Conservation (phyloP, 2,329 filamentous ascomycete genomes). For the Aspergillus fumigatus region DNA sequence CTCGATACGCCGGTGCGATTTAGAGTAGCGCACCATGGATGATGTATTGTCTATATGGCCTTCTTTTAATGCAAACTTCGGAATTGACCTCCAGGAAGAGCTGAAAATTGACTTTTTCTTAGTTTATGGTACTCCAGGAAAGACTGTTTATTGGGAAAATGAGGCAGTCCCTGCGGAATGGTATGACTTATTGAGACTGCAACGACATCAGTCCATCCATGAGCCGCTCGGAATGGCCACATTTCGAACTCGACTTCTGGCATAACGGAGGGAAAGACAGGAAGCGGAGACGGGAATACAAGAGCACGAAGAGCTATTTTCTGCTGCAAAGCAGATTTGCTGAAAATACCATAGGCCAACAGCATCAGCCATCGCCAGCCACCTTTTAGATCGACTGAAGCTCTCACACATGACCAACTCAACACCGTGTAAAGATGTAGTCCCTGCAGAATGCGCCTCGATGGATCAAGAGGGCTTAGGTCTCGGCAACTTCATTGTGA, state of each 20-base stretch:
- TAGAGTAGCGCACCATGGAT: not conserved
- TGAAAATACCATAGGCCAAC: not conserved
- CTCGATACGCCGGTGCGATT: not conserved
- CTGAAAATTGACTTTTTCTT: not conserved
- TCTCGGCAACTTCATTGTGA: constrained; percentile 11
- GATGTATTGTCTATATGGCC: not conserved
- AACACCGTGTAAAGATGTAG: not conserved
- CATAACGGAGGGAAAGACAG: not conserved
- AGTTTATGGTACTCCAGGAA: not conserved
- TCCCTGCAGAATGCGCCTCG: not conserved
- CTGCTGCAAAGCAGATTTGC: not conserved
- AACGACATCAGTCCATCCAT: not conserved
- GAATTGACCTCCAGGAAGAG: not conserved
- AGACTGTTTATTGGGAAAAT: not conserved
- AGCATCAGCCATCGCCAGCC: not conserved
- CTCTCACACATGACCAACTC: not conserved
- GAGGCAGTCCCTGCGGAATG: not conserved
- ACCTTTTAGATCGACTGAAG: not conserved
- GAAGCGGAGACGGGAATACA: not conserved
- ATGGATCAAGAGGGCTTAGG: not conserved
- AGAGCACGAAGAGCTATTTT: not conserved
- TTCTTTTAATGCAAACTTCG: not conserved
- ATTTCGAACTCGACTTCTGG: not conserved
- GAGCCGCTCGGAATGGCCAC: not conserved
- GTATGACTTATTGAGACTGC: not conserved